Conservation (phyloP, 345 rosid genomes). For the Firmiana major region DNA sequence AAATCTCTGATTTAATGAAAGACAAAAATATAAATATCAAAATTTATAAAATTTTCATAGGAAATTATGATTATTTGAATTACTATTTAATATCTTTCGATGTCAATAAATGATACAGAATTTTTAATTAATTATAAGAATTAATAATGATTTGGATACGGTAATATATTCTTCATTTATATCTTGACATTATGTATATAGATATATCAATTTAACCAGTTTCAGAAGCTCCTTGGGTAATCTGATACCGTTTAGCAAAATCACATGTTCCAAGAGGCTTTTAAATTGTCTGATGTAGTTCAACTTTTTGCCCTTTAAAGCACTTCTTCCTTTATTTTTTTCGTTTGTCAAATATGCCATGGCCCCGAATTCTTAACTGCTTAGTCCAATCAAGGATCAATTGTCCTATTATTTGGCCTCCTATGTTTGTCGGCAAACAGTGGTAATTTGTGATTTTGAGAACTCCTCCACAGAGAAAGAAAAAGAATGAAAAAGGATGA, state of each 20-base stretch:
- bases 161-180: too few species aligned
- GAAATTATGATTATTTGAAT: too few species aligned
- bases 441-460: not conserved
- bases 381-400: constrained; percentile 15
- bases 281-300: not conserved
- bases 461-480: not conserved
- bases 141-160: not conserved
- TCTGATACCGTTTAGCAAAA: not conserved
- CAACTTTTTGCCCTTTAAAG: not conserved
- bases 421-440: constrained; percentile 27
- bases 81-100: too few species aligned
- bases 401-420: constrained; percentile 16
- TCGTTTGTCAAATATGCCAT: not conserved
- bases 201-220: not conserved
- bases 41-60: too few species aligned
- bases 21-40: too few species aligned
- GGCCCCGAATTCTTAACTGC: constrained; percentile 9
- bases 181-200: not conserved
- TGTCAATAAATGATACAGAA: not conserved
- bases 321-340: not conserved
- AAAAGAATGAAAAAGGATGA: not conserved
- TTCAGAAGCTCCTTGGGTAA: not conserved
- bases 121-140: not conserved
- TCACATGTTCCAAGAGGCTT: not conserved
- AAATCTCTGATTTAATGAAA: too few species aligned